Percentiles rank a stretch among this genome's conserved stretches.
phyloP scores from a whole-genome alignment of 2,329 filamentous ascomycete genomes.

The Macrophomina tecta region DNA sequence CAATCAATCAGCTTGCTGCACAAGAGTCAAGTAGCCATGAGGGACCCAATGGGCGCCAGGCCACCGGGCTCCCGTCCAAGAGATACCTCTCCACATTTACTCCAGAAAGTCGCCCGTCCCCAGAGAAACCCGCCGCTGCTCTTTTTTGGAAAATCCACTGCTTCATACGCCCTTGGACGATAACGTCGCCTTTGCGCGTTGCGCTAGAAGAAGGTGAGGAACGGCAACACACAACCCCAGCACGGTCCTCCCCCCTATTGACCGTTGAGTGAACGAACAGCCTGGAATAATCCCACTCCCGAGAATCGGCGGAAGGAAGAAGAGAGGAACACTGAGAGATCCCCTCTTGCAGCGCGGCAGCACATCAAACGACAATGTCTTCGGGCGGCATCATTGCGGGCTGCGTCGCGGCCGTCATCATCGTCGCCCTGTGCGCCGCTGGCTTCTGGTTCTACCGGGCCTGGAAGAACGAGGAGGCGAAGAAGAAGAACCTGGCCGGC shows the following conservation, averaged over 20 bases:
- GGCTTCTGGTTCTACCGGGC: slow-evolving; percentile 23
- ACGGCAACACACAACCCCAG: not conserved
- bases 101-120: not conserved
- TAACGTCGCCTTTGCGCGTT: not conserved
- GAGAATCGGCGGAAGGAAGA: not conserved
- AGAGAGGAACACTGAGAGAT: not conserved
- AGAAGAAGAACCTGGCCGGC: slow-evolving; percentile 19
- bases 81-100: not conserved
- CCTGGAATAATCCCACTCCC: not conserved
- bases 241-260: slow-evolving; percentile 16
- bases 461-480: slow-evolving; percentile 15
- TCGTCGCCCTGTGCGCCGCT: slow-evolving; percentile 4
- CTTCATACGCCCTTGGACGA: too few species aligned
- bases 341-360: too few species aligned
- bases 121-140: not conserved
- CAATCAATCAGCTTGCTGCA: not conserved
- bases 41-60: not conserved
- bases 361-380: not conserved
- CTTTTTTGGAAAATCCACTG: not conserved
- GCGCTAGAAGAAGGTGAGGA: slow-evolving; percentile 2
- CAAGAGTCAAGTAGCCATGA: slow-evolving; percentile 16
- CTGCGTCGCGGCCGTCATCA: slow-evolving; percentile 8
- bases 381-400: not conserved
- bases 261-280: not conserved
- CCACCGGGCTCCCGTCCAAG: not conserved